These are phyloP conservation scores for Apiospora sp. DNA, from an alignment of 2,329 filamentous ascomycete genomes.

Conservation along the genomic window DNA sequence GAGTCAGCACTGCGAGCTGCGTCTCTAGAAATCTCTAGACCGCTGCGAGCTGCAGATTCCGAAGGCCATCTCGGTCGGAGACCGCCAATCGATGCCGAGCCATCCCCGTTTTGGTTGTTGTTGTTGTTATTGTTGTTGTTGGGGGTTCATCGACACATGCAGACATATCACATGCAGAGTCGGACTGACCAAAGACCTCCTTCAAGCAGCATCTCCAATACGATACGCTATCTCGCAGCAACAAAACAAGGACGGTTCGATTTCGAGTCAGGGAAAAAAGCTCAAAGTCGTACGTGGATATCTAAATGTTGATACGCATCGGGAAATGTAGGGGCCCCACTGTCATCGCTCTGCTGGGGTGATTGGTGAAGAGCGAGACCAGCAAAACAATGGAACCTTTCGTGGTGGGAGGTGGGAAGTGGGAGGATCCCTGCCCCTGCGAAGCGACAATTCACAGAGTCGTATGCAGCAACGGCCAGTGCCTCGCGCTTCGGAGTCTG, in stretches of 20 bases:
- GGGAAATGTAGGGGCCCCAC: not conserved
- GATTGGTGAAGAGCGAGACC: not conserved
- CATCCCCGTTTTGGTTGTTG: not conserved
- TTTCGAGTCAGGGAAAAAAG: not conserved
- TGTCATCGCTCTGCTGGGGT: not conserved
- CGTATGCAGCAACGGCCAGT: constrained; percentile 10
- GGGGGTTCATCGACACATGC: not conserved
- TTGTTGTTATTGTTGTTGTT: too few species aligned
- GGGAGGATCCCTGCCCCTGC: not conserved
- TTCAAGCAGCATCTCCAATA: not conserved
- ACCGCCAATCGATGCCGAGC: not conserved
- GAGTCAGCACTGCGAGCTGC: not conserved
- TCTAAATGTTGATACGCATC: not conserved
- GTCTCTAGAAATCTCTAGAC: constrained; percentile 3
- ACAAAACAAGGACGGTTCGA: not conserved
- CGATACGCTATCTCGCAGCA: not conserved
- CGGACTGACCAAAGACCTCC: not conserved
- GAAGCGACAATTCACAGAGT: not conserved
- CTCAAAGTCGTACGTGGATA: not conserved
- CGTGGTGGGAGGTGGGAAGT: not conserved
- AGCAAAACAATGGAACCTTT: not conserved
- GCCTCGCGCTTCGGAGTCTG: constrained; percentile 15
- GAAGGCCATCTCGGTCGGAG: not conserved
- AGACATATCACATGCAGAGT: not conserved
- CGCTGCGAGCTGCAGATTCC: not conserved